A percentile compares a stretch with the other conserved stretches of the same genome.
phyloP scores from a whole-genome alignment of 352 stramenopile species.

The Pythium aphanidermatum region DNA sequence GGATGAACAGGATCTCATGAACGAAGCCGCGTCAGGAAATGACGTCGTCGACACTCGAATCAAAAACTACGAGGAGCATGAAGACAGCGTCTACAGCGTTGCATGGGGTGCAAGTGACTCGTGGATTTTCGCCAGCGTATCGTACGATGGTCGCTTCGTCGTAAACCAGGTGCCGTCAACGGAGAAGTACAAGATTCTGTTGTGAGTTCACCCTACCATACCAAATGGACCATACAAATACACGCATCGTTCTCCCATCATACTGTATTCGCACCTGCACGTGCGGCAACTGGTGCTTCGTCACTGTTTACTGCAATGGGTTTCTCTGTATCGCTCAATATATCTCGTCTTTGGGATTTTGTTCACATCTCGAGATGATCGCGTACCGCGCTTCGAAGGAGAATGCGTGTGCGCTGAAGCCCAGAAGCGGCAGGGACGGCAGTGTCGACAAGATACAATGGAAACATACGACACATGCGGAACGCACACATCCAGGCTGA shows the following conservation, averaged over 20 bases:
- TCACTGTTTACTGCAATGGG: too few relatives aligned
- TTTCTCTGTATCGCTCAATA: too few relatives aligned
- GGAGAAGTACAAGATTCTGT: conserved; percentile 99
- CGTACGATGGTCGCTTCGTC: conserved; percentile 93
- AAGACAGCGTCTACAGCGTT: conserved; percentile 92
- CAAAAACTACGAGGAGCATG: conserved; percentile 91
- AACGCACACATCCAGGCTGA: background rate
- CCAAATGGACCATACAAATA: too few relatives aligned
- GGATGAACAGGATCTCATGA: conserved; percentile 74
- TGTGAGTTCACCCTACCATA: too few relatives aligned
- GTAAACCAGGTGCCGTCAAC: conserved; percentile 96
- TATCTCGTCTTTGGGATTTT: too few relatives aligned
- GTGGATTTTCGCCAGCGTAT: conserved; percentile 95
- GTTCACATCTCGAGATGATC: too few relatives aligned
- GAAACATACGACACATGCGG: background rate
- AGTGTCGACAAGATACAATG: too few relatives aligned
- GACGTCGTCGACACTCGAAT: conserved; percentile 70
- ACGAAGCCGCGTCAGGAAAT: conserved; percentile 41
- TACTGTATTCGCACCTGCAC: background rate
- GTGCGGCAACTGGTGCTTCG: too few relatives aligned
- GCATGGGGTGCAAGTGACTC: conserved; percentile 93
- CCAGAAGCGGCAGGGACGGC: too few relatives aligned
- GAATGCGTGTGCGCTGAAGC: too few relatives aligned
- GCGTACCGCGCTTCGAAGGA: too few relatives aligned
- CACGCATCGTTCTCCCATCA: too few relatives aligned